Base-by-base conservation (phyloP, 352 stramenopile species). In the Phytophthora multivora region DNA sequence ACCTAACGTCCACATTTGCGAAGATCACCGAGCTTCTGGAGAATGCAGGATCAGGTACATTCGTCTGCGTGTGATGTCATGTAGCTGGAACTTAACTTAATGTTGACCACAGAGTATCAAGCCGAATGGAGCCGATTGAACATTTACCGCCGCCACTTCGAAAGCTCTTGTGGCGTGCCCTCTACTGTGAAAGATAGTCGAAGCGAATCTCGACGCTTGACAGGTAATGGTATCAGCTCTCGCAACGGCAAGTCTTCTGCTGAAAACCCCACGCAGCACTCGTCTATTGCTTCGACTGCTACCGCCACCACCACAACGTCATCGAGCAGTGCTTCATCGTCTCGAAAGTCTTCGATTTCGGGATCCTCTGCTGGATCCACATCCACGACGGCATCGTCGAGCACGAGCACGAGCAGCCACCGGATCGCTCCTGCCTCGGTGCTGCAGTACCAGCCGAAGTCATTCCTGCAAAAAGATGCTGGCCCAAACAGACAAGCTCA, bases 81-180 rank as follows among this genome's bases (percentile, higher is more conserved):
- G 52, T 30, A 19, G 33, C 15, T 16, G 38, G 23, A n/a, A 7
- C 47, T 71, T 21, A 61, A 2, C 19, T 47, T 42, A 7, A 18
- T 30, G 38, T 25, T 58, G 48, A 26, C 28, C 11, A 28, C 42
- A 90, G 83, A 91, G 10, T 91, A 77, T 43, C 75, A 80, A 12
- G 77, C 79, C 9, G 85, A 91, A 54, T 88, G 79, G 78, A 90
- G 82, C 53, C 82, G 77, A 45, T 48, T 93, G 28, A 93, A 93
- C 51, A 80, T 91, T 59, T 88, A 88, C 21, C 77, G 83, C 3
- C 83, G 82, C 21, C 81, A 93, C 51, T 91, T 93, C 59, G 85
- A 93, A 70, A 88, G 78, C 63, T 74, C 81, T 45, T 91, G 80
- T 50, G 83, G 80, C n/a, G 52, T 88, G 16, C 48, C 75, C 2